Evolutionary conservation across 2,329 filamentous ascomycete species (phyloP), one percentile per base, ranked within the genome.

Genomic region (Claviceps digitariae): DNA sequence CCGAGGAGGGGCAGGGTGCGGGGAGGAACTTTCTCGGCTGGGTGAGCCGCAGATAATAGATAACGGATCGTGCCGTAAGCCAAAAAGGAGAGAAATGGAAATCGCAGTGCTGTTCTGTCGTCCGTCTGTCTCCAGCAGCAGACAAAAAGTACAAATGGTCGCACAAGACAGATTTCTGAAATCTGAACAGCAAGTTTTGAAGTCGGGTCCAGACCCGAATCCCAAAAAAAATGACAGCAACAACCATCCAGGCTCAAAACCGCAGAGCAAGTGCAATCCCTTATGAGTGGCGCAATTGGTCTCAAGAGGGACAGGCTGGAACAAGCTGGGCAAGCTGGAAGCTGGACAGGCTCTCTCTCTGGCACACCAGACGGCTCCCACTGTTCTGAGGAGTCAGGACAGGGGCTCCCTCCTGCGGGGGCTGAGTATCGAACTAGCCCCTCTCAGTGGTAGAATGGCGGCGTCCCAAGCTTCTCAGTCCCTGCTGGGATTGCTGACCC

Each of bases 1-100:
- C 46, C 48, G 52, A 52, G 34, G 55, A 47, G 50, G 51, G 56
- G 53, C 54, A 57, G 38, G 56, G 54, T 57, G 57, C 57, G 57
- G 57, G 57, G 56, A 57, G 55, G 53, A 54, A 52, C 46, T 52
- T 49, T 48, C 48, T 55, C 48, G 49, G 41, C 46, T 41, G 45
- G 41, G 43, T 25, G 34, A 54, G 49, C 53, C 48, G 55, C 56
- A 56, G 47, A 50, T 51, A 44, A 55, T 38, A 12, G 51, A 34
- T 49, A 45, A 54, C 52, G 34, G 54, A 41, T 47, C 25, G 52
- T 44, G 29, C 52, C 43, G 41, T 40, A 21, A 41, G 51, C 44
- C 21, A 41, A 23, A 47, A 27, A 25, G 23, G 9, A 41, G 23
- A 40, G 23, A 44, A 13, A 25, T 44, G 41, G n/a, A 17, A 29